phyloP scores from a whole-genome alignment of 768 basidiomycete genomes.

The Lactarius akahatsu region DNA sequence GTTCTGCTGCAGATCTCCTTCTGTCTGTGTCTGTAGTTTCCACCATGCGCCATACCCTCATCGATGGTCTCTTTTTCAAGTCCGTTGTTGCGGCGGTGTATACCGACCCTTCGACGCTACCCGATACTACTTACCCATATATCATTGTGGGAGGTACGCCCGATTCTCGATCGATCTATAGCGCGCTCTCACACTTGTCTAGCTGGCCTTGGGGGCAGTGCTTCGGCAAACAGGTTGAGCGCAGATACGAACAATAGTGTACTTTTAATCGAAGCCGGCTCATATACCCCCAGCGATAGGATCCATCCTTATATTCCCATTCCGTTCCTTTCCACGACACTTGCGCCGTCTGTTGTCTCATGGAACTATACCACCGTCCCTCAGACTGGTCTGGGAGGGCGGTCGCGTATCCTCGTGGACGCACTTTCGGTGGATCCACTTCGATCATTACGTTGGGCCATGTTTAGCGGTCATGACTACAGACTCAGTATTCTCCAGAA shows the following conservation, averaged over 20 bases:
- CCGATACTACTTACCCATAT: background rate
- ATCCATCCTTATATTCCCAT: too few species aligned
- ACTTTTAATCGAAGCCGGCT: too few species aligned
- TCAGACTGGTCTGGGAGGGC: conserved; percentile 19
- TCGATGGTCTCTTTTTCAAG: background rate
- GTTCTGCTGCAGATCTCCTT: too few species aligned
- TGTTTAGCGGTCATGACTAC: background rate
- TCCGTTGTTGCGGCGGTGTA: background rate
- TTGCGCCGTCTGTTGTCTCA: background rate
- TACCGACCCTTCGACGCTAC: background rate
- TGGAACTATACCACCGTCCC: conserved; percentile 30
- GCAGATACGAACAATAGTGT: too few species aligned
- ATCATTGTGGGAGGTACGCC: conserved; percentile 7
- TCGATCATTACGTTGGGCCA: conserved; percentile 25
- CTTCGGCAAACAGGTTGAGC: too few species aligned
- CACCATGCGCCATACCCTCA: background rate
- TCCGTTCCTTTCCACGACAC: too few species aligned
- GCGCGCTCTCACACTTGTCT: too few species aligned
- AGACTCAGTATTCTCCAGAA: background rate
- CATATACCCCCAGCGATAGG: too few species aligned
- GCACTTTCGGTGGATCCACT: conserved; percentile 26
- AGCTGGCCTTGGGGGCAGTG: too few species aligned
- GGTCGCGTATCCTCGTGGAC: conserved; percentile 28
- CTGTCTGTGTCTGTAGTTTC: too few species aligned
- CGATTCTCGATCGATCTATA: too few species aligned